Evolutionary conservation across 148 eudicot genomes (phyloP).

Genomic region (Chenopodium quinoa): DNA sequence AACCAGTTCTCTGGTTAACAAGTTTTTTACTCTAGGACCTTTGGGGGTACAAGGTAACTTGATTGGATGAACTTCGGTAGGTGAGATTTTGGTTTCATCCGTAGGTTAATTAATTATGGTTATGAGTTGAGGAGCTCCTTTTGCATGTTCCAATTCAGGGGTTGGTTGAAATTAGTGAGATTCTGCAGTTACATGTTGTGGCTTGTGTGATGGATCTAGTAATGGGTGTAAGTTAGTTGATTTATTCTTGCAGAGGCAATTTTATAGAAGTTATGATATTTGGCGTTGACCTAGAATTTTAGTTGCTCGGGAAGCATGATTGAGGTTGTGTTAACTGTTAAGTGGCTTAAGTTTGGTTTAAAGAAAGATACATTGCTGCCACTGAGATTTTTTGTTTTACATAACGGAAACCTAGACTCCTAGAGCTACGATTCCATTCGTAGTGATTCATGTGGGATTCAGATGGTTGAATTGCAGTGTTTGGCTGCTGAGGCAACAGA

Average conservation of each 20-base stretch:
- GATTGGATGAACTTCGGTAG: not conserved
- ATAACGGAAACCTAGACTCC: not conserved
- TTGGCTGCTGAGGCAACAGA: slow-evolving; percentile 9
- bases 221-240: not conserved
- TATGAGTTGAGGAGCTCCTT: not conserved
- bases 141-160: not conserved
- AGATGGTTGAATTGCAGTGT: slow-evolving; percentile 2
- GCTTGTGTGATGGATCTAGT: not conserved
- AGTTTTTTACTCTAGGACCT: not conserved
- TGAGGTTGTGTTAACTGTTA: not conserved
- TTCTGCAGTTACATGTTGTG: not conserved
- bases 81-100: not conserved
- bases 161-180: not conserved
- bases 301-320: not conserved
- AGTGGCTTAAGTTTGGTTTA: not conserved
- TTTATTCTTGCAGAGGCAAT: not conserved
- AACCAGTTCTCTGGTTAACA: not conserved
- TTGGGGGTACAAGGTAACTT: not conserved
- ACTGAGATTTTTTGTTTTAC: not conserved
- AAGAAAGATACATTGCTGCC: not conserved
- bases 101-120: not conserved
- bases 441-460: not conserved
- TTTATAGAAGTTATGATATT: not conserved
- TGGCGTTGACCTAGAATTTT: not conserved
- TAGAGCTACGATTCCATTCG: not conserved